phyloP scores from a whole-genome alignment of 2,329 filamentous ascomycete genomes.

The Sarocladium brachiariae region DNA sequence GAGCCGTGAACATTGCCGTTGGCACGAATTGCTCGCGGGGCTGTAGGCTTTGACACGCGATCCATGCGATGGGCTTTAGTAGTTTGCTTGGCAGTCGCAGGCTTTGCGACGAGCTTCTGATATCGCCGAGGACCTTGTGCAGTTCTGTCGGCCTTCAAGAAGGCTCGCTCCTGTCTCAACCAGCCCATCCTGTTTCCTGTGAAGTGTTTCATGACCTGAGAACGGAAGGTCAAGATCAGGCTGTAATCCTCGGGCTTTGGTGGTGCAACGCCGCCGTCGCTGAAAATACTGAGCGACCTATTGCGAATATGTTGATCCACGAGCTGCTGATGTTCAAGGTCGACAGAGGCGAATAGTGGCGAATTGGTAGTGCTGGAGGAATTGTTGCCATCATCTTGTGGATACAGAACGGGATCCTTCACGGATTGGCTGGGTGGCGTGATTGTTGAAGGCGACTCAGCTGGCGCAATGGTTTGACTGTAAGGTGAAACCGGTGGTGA shows the following conservation, averaged over 20 bases:
- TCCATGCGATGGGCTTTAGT: conserved; percentile 24
- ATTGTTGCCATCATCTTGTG: conserved; percentile 33
- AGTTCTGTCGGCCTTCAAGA: conserved; percentile 40
- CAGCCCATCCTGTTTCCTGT: conserved; percentile 37
- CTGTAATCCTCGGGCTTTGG: conserved; percentile 48
- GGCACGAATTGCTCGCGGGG: conserved; percentile 29
- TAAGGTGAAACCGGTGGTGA: conserved; percentile 53
- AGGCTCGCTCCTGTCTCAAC: conserved; percentile 43
- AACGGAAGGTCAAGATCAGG: conserved; percentile 44
- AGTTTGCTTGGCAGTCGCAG: conserved; percentile 14
- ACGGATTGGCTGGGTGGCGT: conserved; percentile 25
- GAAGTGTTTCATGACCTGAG: conserved; percentile 42
- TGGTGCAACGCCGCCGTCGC: conserved; percentile 31
- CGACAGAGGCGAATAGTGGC: conserved; percentile 1
- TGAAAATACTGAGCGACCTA: conserved; percentile 36
- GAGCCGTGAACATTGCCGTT: conserved; percentile 20
- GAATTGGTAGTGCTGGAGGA: conserved; percentile 30
- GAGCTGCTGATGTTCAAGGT: conserved; percentile 2
- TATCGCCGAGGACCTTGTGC: conserved; percentile 30
- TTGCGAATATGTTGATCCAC: conserved; percentile 35
- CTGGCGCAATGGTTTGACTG: conserved; percentile 25
- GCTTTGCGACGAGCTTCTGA: conserved; percentile 36
- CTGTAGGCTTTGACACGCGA: conserved; percentile 27
- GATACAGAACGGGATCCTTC: conserved; percentile 54
- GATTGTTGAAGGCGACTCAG: conserved; percentile 15